Percentiles rank a stretch among this genome's conserved stretches.
phyloP scores from a whole-genome alignment of 1,284 basidiomycete species.

The Ceratobasidium sp. region DNA sequence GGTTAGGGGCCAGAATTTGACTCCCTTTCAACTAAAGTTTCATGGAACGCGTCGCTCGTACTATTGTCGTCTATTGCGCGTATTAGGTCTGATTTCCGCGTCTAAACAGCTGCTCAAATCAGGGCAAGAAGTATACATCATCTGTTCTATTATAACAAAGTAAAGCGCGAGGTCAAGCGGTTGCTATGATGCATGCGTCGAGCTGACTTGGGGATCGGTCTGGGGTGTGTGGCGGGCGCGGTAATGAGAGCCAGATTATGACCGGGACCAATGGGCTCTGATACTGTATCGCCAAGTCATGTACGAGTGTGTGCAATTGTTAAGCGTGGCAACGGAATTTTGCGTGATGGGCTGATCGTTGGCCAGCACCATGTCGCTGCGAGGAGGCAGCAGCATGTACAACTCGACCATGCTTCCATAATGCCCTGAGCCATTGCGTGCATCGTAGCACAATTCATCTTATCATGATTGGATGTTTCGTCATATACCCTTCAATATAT shows the following conservation, averaged over 20 bases:
- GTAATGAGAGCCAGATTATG: conserved; percentile 4
- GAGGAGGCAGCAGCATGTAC: not conserved
- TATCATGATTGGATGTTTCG: not conserved
- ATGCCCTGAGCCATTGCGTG: not conserved
- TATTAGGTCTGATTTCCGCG: too few relatives aligned
- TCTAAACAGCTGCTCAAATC: not conserved
- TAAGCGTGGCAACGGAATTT: conserved; percentile 14
- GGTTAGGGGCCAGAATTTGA: conserved; percentile 1
- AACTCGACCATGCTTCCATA: not conserved
- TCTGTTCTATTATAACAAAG: too few relatives aligned
- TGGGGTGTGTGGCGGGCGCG: conserved; percentile 24
- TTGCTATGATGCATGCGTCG: not conserved
- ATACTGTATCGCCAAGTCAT: conserved; percentile 16
- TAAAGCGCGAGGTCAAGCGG: conserved; percentile 12
- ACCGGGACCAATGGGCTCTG: conserved; percentile 4
- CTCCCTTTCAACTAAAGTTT: not conserved
- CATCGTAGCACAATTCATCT: not conserved
- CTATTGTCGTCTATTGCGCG: too few relatives aligned
- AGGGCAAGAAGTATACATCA: too few relatives aligned
- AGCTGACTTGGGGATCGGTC: not conserved
- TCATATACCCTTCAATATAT: not conserved
- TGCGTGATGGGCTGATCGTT: conserved; percentile 15
- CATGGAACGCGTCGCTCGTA: conserved; percentile 12
- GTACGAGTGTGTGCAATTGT: not conserved
- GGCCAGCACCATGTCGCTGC: conserved; percentile 12